phyloP scores from a whole-genome alignment of 2,329 filamentous ascomycete genomes.

The Cladophialophora chaetospira region DNA sequence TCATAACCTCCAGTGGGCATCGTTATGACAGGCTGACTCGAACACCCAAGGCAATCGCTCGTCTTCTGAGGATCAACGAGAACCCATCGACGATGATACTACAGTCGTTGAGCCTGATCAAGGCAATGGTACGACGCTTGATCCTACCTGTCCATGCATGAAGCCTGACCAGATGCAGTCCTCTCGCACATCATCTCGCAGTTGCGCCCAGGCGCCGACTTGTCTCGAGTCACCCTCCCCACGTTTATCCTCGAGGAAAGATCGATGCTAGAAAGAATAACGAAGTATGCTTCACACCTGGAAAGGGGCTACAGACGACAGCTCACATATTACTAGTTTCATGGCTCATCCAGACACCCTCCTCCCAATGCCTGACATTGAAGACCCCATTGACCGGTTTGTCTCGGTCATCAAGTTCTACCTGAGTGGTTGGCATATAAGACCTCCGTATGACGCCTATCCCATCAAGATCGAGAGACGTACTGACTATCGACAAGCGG shows the following conservation, averaged over 20 bases:
- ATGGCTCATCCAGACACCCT: slow-evolving; percentile 99
- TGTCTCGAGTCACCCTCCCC: slow-evolving; percentile 90
- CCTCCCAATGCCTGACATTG: slow-evolving; percentile 79
- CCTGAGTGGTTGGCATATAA: slow-evolving; percentile 97
- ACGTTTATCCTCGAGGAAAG: slow-evolving; percentile 97
- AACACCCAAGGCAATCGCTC: slow-evolving; percentile 50
- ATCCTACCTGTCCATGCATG: neutral
- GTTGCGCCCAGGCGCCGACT: slow-evolving; percentile 88
- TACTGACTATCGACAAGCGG: slow-evolving; percentile 59
- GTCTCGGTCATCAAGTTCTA: slow-evolving; percentile 98
- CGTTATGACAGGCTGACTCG: slow-evolving; percentile 8
- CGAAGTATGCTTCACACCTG: slow-evolving; percentile 64
- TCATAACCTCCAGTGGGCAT: neutral
- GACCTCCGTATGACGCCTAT: slow-evolving; percentile 74
- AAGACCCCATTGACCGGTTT: slow-evolving; percentile 87
- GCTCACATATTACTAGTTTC: slow-evolving; percentile 64
- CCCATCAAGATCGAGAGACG: slow-evolving; percentile 3
- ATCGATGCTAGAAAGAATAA: slow-evolving; percentile 98
- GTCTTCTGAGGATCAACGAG: slow-evolving; percentile 58
- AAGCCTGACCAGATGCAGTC: slow-evolving; percentile 57
- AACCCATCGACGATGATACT: slow-evolving; percentile 63
- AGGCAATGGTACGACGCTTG: slow-evolving; percentile 74
- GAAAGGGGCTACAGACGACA: slow-evolving; percentile 19
- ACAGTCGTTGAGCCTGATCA: slow-evolving; percentile 86
- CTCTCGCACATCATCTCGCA: slow-evolving; percentile 97